These are phyloP conservation scores for Pichia deserticola DNA, from an alignment of 805 yeast genomes.

Conservation along the genomic window DNA sequence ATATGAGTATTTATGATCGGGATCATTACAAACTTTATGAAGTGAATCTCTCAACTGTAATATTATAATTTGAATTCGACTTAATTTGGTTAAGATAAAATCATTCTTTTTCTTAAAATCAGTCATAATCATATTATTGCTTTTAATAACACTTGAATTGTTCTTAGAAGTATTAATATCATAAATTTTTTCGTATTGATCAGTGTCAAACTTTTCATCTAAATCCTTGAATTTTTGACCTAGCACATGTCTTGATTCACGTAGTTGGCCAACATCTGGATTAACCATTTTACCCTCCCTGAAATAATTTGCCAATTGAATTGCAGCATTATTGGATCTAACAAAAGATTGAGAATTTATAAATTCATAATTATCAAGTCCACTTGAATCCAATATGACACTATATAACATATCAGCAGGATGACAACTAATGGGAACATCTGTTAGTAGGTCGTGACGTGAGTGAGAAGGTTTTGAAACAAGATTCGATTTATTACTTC, in stretches of 20 bases:
- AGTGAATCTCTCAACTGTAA: slow-evolving; percentile 26
- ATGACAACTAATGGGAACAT: slow-evolving; percentile 14
- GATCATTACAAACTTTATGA: slow-evolving; percentile 31
- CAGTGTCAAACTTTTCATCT: slow-evolving; percentile 13
- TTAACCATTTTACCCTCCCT: slow-evolving; percentile 16
- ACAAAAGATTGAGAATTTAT: slow-evolving; percentile 14
- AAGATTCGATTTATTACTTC: no score
- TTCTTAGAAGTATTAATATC: neutral
- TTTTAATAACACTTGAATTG: slow-evolving; percentile 5
- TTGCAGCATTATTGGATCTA: slow-evolving; percentile 12
- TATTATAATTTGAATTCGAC: slow-evolving; percentile 22
- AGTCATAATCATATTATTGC: slow-evolving; percentile 12
- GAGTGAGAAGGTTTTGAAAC: no score
- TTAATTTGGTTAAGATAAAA: slow-evolving; percentile 16
- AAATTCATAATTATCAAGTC: slow-evolving; percentile 14
- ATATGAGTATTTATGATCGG: slow-evolving; percentile 37
- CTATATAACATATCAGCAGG: slow-evolving; percentile 17
- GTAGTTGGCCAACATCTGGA: slow-evolving; percentile 1
- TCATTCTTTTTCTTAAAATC: slow-evolving; percentile 21
- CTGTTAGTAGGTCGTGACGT: neutral
- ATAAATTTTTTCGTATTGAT: slow-evolving; percentile 1
- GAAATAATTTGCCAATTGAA: slow-evolving; percentile 17
- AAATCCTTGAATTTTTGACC: slow-evolving; percentile 11
- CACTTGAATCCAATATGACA: slow-evolving; percentile 14
- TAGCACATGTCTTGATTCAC: slow-evolving; percentile 7